phyloP scores from a whole-genome alignment of 2,329 filamentous ascomycete genomes.

The Monosporascus sp. region DNA sequence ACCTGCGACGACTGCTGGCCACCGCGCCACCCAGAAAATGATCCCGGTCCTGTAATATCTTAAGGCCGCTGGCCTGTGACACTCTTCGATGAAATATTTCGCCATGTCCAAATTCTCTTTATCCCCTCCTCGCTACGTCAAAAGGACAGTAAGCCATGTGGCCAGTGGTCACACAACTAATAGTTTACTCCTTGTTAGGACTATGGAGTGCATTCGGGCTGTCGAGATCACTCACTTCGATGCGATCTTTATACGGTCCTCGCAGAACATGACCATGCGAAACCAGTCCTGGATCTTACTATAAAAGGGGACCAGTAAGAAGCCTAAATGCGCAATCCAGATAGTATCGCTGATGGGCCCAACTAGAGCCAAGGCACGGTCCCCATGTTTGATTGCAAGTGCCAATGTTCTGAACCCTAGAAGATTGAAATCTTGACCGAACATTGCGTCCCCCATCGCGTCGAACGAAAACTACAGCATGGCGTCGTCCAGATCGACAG shows the following conservation, averaged over 20 bases:
- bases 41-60: too few relatives aligned
- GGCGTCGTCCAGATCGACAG: constrained; percentile 10
- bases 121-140: constrained; percentile 6
- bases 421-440: constrained; percentile 11
- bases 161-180: neutral
- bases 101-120: constrained; percentile 10
- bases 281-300: constrained; percentile 10
- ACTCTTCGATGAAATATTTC: constrained; percentile 13
- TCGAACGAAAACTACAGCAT: constrained; percentile 16
- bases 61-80: constrained; percentile 1
- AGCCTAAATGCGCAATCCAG: constrained; percentile 13
- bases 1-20: too few relatives aligned
- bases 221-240: constrained; percentile 4
- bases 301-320: constrained; percentile 9
- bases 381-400: constrained; percentile 9
- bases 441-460: constrained; percentile 13
- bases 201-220: neutral
- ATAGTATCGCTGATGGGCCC: constrained; percentile 11
- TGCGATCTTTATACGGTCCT: constrained; percentile 9
- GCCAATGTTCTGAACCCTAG: constrained; percentile 5
- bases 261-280: constrained; percentile 13
- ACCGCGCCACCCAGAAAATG: too few relatives aligned
- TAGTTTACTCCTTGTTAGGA: neutral
- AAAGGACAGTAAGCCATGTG: neutral
- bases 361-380: constrained; percentile 11